Conservation (phyloP, 805 yeast genomes). For the Saccharomyces kudriavzevii region DNA sequence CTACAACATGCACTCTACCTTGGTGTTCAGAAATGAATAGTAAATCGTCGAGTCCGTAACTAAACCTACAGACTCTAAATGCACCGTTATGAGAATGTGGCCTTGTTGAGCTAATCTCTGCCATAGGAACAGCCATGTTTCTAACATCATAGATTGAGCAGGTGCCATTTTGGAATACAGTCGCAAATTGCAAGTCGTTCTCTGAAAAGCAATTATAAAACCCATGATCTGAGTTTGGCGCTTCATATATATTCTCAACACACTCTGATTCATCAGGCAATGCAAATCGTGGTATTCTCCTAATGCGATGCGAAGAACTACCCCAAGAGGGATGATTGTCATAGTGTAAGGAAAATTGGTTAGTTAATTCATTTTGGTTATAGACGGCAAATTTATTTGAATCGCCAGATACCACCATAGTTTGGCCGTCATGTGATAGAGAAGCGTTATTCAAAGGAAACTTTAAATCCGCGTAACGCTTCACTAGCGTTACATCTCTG, state of each 20-base stretch:
- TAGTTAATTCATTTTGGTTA: conserved; percentile 30
- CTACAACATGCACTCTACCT: conserved; percentile 79
- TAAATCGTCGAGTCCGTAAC: conserved; percentile 65
- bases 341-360: conserved; percentile 23
- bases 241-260: conserved; percentile 37
- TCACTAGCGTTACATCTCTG: conserved; percentile 37
- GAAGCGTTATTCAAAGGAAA: conserved; percentile 71
- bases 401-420: conserved; percentile 70
- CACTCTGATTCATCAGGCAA: conserved; percentile 20
- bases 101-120: conserved; percentile 53
- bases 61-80: conserved; percentile 55
- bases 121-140: conserved; percentile 45
- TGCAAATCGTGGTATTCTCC: conserved; percentile 26
- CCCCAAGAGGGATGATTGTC: conserved; percentile 26
- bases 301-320: conserved; percentile 25
- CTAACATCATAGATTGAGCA: conserved; percentile 72
- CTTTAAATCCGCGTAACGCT: conserved; percentile 42
- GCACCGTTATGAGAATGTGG: conserved; percentile 50
- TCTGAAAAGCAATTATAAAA: conserved; percentile 73
- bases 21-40: conserved; percentile 75
- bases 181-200: conserved; percentile 67
- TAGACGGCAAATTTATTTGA: conserved; percentile 53
- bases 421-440: conserved; percentile 53
- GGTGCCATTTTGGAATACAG: conserved; percentile 80
- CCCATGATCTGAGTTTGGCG: conserved; percentile 62